These are phyloP conservation scores for Thermothielavioides terrestris DNA, from an alignment of 495 filamentous ascomycete genomes.

Conservation along the genomic window DNA sequence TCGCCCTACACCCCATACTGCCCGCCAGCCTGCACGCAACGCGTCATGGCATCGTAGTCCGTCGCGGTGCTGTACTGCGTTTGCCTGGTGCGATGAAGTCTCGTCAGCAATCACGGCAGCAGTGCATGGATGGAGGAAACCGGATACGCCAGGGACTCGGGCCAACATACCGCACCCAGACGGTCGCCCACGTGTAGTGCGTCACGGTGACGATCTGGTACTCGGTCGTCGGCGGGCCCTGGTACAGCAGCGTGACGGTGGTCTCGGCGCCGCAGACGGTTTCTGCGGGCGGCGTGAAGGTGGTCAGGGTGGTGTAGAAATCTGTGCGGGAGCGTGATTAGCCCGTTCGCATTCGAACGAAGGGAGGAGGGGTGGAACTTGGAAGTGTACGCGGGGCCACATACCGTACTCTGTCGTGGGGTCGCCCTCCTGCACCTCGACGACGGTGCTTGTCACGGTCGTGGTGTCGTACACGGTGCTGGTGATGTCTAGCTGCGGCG, in stretches of 20 bases:
- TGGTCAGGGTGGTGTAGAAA: conserved; percentile 17
- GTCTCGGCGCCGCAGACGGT: conserved; percentile 21
- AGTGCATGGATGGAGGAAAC: no score
- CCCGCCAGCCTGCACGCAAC: conserved; percentile 21
- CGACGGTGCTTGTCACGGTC: conserved; percentile 17
- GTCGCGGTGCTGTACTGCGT: conserved; percentile 16
- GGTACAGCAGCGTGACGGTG: conserved; percentile 19
- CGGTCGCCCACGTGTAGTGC: conserved; percentile 21
- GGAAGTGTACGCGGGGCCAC: background rate
- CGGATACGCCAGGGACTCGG: background rate
- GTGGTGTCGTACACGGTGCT: conserved; percentile 20
- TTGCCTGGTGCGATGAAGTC: conserved; percentile 8
- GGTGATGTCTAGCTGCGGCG: conserved; percentile 11
- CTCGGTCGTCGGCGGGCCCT: conserved; percentile 19
- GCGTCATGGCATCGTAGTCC: conserved; percentile 20
- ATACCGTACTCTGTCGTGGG: conserved; percentile 14
- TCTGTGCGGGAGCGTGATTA: no score
- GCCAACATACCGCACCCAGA: conserved; percentile 21
- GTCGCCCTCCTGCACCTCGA: conserved; percentile 9
- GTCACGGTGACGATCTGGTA: conserved; percentile 20
- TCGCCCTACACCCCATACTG: conserved; percentile 17
- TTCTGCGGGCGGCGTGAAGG: conserved; percentile 15
- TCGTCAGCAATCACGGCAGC: no score
- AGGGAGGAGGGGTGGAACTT: background rate
- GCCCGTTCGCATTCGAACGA: no score